phyloP scores from a whole-genome alignment of 106 monocot genomes.

The Cymbidium sinense region DNA sequence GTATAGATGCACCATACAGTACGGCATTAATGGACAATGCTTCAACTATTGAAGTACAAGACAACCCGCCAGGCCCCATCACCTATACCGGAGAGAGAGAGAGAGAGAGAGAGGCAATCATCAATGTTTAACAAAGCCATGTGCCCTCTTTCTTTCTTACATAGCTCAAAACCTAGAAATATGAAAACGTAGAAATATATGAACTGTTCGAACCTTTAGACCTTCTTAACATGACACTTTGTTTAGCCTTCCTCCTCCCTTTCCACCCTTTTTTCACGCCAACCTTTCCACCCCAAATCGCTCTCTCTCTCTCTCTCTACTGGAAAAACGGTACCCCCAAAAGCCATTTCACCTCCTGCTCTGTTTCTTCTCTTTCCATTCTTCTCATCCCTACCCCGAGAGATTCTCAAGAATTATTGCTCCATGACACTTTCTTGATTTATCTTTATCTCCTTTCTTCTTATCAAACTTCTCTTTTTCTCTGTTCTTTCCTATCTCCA shows the following conservation, averaged over 20 bases:
- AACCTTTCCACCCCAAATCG: constrained; percentile 7
- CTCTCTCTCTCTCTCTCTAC: too few species aligned
- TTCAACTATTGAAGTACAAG: too few species aligned
- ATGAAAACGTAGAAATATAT: too few species aligned
- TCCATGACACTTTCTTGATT: constrained; percentile 24
- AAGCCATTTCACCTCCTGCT: neutral
- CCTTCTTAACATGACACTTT: neutral
- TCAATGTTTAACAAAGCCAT: too few species aligned
- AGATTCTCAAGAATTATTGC: constrained; percentile 4
- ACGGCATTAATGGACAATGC: too few species aligned
- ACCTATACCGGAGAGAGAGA: too few species aligned
- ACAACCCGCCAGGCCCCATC: too few species aligned
- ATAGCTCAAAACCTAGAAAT: neutral
- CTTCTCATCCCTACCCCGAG: neutral
- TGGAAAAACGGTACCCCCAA: too few species aligned
- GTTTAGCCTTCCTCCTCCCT: neutral
- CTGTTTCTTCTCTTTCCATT: neutral
- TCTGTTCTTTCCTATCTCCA: constrained; percentile 7
- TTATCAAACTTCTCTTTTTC: constrained; percentile 39
- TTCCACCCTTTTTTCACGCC: constrained; percentile 13
- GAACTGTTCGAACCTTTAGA: neutral
- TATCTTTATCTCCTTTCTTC: constrained; percentile 51
- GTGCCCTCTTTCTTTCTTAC: neutral
- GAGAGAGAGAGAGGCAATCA: too few species aligned
- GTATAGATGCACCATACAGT: too few species aligned